Evolutionary conservation across 331 rosid genomes (phyloP), one percentile per base, ranked within the genome.

Genomic region (Erythrophleum ivorense): DNA sequence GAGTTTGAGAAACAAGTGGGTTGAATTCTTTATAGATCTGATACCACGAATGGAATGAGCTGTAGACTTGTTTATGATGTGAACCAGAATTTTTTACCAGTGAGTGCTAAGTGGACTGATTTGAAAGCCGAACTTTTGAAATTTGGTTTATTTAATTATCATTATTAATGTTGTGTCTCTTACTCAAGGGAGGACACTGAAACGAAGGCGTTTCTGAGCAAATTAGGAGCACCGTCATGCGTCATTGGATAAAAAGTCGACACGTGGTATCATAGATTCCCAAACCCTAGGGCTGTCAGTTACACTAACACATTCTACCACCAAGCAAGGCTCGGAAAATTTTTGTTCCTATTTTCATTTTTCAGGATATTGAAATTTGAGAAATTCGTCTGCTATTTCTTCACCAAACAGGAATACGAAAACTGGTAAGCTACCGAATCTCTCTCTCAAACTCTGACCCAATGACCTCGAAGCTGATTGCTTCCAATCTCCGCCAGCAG

Each of bases 391-490:
- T 67, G 2, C 11, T 6, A 2, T 36, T 69, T 58, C 69, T n/a
- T 78, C 59, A 6, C 10, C 9, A 65, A 16, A 7, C 48, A 34
- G 48, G 19, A 36, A 65, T 19, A 6, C 77, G 19, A 6, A 33
- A 34, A 29, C 73, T 0, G 71, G 45, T 36, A 68, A 52, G 80
- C 57, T 60, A 52, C 60, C 41, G 9, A 31, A 53, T 73, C 19
- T 29, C 11, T 45, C 21, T 53, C 24, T 48, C 36, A 31, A 15
- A 11, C 50, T 38, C 24, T 0, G 45, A 53, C 33, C 64, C 40
- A 78, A 90, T 89, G 91, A 90, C 90, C 15, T 86, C 86, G 50
- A 92, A 85, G 87, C 71, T 82, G 18, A 48, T 90, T 10, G 83
- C 90, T 62, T 91, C 91, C 40, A 29, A 49, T 58, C 80, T 91